Conservation (phyloP, 2,329 filamentous ascomycete species). For the Endoconidiophora polonica region DNA sequence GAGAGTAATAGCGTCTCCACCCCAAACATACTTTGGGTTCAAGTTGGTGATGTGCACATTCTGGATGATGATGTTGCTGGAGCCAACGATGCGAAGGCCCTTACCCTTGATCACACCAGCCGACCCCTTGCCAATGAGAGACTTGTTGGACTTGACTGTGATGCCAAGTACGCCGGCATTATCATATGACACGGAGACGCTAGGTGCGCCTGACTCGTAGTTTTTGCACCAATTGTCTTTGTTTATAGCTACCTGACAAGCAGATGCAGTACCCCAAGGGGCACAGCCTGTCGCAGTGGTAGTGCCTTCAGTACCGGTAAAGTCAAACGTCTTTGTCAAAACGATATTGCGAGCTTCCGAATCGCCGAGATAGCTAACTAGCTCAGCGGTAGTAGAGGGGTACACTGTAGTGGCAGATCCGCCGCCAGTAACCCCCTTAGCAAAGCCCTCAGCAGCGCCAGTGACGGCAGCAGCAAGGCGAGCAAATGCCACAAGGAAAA, state of each 20-base stretch:
- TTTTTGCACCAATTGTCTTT: conserved; percentile 41
- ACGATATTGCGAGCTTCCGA: conserved; percentile 37
- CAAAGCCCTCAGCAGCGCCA: conserved; percentile 27
- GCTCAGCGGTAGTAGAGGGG: conserved; percentile 35
- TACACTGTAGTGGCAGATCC: conserved; percentile 36
- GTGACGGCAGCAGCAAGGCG: conserved; percentile 19
- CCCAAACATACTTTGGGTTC: conserved; percentile 43
- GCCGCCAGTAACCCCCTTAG: conserved; percentile 41
- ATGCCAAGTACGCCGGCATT: conserved; percentile 35
- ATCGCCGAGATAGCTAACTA: conserved; percentile 42
- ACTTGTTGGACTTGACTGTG: conserved; percentile 39
- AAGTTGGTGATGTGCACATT: conserved; percentile 38
- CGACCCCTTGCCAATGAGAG: conserved; percentile 34
- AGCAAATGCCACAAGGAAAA: conserved; percentile 16
- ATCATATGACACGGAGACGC: conserved; percentile 29
- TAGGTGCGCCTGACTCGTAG: conserved; percentile 35
- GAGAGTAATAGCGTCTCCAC: conserved; percentile 40
- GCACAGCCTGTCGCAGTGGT: conserved; percentile 37
- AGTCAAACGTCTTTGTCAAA: conserved; percentile 39
- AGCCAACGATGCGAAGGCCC: conserved; percentile 32
- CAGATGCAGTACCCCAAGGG: conserved; percentile 35
- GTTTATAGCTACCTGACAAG: conserved; percentile 44
- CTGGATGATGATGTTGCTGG: conserved; percentile 38
- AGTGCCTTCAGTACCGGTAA: conserved; percentile 37
- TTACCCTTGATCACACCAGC: conserved; percentile 41